Conservation (phyloP, 2,329 filamentous ascomycete genomes). For the Talaromyces piceae region DNA sequence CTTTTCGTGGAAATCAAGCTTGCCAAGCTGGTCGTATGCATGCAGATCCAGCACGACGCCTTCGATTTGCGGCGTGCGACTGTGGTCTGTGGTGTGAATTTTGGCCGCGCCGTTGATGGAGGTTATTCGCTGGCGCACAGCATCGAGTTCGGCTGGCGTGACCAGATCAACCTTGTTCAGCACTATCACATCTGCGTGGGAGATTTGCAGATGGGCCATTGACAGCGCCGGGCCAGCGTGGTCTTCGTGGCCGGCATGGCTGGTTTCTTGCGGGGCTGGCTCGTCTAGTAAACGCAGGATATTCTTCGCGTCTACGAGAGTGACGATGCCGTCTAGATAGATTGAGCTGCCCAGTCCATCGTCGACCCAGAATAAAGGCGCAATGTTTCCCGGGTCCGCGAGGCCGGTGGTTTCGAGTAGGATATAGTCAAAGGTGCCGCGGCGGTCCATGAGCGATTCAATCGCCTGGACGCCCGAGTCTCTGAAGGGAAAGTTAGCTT, state of each 20-base stretch:
- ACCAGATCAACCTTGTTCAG: constrained; percentile 93
- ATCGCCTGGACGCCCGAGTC: constrained; percentile 92
- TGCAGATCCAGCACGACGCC: constrained; percentile 83
- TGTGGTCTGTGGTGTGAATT: constrained; percentile 72
- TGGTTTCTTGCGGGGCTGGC: constrained; percentile 34
- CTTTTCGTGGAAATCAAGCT: constrained; percentile 62
- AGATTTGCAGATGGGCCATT: constrained; percentile 92
- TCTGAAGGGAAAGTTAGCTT: constrained; percentile 36
- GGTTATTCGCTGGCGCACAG: constrained; percentile 61
- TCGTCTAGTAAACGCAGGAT: constrained; percentile 77
- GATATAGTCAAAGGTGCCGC: constrained; percentile 94
- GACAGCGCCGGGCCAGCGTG: constrained; percentile 65
- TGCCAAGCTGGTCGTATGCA: constrained; percentile 77
- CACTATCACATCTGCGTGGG: constrained; percentile 89
- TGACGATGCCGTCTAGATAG: constrained; percentile 94
- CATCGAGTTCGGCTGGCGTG: constrained; percentile 57
- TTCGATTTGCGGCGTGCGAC: constrained; percentile 72
- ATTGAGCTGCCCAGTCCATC: constrained; percentile 92
- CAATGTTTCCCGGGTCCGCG: constrained; percentile 90
- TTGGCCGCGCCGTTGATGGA: constrained; percentile 88
- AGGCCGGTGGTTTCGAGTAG: constrained; percentile 92
- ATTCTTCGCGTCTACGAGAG: constrained; percentile 91
- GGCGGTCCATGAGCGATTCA: constrained; percentile 89
- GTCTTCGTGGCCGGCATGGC: constrained; percentile 17
- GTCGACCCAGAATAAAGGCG: constrained; percentile 95